phyloP scores from a whole-genome alignment of 768 basidiomycete genomes.

The Postia placenta region DNA sequence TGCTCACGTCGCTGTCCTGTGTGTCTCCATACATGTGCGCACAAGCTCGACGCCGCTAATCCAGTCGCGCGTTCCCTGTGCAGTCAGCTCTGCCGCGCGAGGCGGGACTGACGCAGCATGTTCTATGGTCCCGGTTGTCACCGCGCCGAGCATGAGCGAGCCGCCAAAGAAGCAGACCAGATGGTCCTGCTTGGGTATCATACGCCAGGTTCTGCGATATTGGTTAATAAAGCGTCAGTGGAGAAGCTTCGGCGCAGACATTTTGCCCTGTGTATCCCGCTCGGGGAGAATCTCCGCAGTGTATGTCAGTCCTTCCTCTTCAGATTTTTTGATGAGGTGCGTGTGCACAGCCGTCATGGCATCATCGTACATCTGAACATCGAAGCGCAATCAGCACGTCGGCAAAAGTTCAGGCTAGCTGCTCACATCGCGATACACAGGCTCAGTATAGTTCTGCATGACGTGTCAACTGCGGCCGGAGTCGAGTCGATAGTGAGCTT shows the following conservation, averaged over 20 bases:
- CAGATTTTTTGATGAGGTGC: constrained; percentile 63
- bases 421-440: constrained; percentile 68
- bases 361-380: constrained; percentile 75
- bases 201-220: constrained; percentile 54
- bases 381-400: neutral
- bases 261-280: constrained; percentile 22
- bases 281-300: constrained; percentile 80
- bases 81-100: constrained; percentile 51
- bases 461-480: neutral
- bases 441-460: constrained; percentile 62
- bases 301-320: constrained; percentile 56
- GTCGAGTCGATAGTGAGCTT: constrained; percentile 11
- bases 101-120: constrained; percentile 65
- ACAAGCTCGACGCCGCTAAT: constrained; percentile 72
- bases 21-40: constrained; percentile 82
- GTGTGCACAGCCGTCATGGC: constrained; percentile 79
- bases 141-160: constrained; percentile 86
- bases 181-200: constrained; percentile 89
- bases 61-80: constrained; percentile 71
- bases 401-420: neutral
- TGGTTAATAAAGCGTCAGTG: neutral
- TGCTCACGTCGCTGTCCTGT: constrained; percentile 76
- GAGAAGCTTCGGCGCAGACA: constrained; percentile 24
- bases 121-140: constrained; percentile 49
- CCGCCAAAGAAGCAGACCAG: constrained; percentile 94